Conservation (phyloP, 202 grass and related monocot genomes). For the Cymbopogon flexuosus region DNA sequence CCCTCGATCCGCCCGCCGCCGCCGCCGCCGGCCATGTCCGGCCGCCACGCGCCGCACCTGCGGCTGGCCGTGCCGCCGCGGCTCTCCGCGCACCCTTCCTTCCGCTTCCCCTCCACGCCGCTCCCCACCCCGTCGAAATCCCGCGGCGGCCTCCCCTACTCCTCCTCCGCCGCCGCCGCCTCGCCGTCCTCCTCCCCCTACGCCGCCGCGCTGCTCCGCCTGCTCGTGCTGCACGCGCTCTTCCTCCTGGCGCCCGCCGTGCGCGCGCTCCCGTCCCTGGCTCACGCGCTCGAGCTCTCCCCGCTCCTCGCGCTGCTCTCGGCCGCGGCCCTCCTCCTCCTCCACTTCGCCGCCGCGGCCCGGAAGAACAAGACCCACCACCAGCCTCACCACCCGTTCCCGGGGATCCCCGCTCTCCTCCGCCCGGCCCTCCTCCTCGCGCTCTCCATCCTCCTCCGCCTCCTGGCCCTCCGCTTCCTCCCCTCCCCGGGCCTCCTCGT, state of each 20-base stretch:
- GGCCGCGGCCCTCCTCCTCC: conserved; percentile 35
- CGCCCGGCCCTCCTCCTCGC: conserved; percentile 46
- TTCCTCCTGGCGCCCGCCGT: conserved; percentile 53
- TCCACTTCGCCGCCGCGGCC: conserved; percentile 35
- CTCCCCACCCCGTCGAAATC: conserved; percentile 47
- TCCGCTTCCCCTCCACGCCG: conserved; percentile 48
- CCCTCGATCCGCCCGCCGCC: conserved; percentile 22
- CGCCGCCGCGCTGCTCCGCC: conserved; percentile 41
- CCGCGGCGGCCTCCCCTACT: conserved; percentile 14
- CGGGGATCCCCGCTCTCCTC: conserved; percentile 47
- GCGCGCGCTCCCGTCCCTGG: conserved; percentile 38
- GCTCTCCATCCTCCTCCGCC: conserved; percentile 41
- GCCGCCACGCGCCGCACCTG: conserved; percentile 42
- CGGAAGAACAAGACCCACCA: background rate
- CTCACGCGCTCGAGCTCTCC: conserved; percentile 34
- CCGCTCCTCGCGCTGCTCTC: conserved; percentile 38
- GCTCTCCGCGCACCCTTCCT: conserved; percentile 29
- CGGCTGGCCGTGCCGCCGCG: conserved; percentile 50
- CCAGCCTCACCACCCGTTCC: conserved; percentile 46
- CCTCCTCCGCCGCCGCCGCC: background rate
- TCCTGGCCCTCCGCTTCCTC: conserved; percentile 38
- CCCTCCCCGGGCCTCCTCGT: conserved; percentile 39
- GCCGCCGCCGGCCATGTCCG: conserved; percentile 26
- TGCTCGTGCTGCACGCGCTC: conserved; percentile 50
- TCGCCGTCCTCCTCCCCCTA: conserved; percentile 37